Base-by-base conservation (phyloP, 202 grass and related monocot species). In the Setaria italica region DNA sequence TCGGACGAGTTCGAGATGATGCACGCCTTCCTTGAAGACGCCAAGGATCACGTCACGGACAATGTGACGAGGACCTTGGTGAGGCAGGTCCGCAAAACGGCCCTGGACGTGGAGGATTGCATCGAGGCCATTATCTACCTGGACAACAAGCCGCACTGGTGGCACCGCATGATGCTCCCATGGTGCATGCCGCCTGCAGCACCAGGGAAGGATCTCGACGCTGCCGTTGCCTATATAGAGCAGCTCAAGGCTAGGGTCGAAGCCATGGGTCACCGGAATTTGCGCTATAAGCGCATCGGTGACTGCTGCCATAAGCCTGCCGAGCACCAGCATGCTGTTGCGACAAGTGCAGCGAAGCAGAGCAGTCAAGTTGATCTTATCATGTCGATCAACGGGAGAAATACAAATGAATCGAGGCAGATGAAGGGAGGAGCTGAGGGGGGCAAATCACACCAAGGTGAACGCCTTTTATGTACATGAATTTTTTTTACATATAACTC, bases 1-100 rank as follows among this genome's bases (percentile, higher is more conserved):
- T 34, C 55, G 5, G 20, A 42, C 2, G 87, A 89, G 76, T 81
- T 89, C 32, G 67, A 89, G 43, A 86, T 89, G 82, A 86, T 89
- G 82, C 67, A 81, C 11, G 69, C 87, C 1, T 85, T 89, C 65
- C 72, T 89, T 4, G 60, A 69, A 1, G 66, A 17, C 1, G 59
- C 59, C 34, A 77, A 69, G 12, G 62, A 63, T 1, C 46, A 5
- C 1, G 33, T 33, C 33, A 17, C 69, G 0, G 56, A 74, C 33
- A 25, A 15, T 4, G 4, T 89, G 62, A 10, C 5, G 19, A 67
- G 45, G 33, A 81, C 76, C 11, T 60, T 34, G 57, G 73, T 89
- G 41, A 74, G 67, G 35, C 87, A 85, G 17, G 76, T 89, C 11
- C 77, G 78, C 10, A 21, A 68, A 21, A 15, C 41, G 34, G 74